Conservation (phyloP, 1,284 basidiomycete species). For the Trichosporon coremiiforme region DNA sequence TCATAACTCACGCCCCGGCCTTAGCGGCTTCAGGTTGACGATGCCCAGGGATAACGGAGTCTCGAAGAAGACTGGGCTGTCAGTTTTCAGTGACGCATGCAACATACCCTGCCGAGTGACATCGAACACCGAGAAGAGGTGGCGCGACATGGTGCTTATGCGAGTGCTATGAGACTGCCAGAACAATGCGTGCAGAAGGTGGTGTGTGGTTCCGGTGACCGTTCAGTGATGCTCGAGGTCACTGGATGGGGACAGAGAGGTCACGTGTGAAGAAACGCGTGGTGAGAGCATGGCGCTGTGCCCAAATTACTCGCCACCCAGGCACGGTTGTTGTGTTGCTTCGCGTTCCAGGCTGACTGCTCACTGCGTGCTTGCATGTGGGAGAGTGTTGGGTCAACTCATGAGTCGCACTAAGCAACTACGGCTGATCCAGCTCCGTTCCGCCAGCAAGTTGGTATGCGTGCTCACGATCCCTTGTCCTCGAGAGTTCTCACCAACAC, state of each 20-base stretch:
- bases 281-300: background rate
- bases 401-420: background rate
- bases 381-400: background rate
- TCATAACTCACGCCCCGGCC: constrained; percentile 77
- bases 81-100: background rate
- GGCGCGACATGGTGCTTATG: constrained; percentile 15
- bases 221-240: constrained; percentile 12
- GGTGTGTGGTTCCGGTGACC: background rate
- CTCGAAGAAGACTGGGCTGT: constrained; percentile 66
- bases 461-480: background rate
- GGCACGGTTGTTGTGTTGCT: constrained; percentile 8
- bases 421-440: background rate
- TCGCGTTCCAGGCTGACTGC: background rate
- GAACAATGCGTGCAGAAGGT: background rate
- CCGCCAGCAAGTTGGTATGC: background rate
- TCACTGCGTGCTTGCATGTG: background rate
- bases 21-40: constrained; percentile 89
- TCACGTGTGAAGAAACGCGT: background rate
- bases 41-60: constrained; percentile 73
- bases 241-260: background rate
- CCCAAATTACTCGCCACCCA: background rate
- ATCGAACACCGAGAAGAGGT: constrained; percentile 77
- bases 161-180: background rate
- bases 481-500: background rate
- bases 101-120: constrained; percentile 67